Base-by-base conservation (phyloP, 176 grass and related monocot genomes). In the Bolboschoenus planiculmis region DNA sequence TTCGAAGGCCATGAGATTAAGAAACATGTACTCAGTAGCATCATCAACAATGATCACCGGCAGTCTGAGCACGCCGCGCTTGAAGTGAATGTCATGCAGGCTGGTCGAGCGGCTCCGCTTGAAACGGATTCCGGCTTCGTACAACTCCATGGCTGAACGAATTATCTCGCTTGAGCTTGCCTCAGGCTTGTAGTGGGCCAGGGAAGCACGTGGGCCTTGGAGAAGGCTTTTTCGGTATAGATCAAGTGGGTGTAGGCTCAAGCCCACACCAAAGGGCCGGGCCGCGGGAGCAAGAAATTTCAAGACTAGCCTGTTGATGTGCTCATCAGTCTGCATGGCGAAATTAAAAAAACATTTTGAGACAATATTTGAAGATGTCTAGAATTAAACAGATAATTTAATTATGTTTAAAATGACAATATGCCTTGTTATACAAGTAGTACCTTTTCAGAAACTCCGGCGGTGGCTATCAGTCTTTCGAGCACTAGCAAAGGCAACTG, bases 1-100 rank as follows among this genome's bases (percentile, higher is more conserved):
- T 88, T 97, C 91, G 77, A 97, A 97, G 35, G 94, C 94, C 94
- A 92, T 97, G 73, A 97, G 84, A 86, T 97, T 94, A 23, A 97
- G 89, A 84, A 94, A 87, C 88, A 92, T 87, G 88, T 86, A 97
- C 88, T 94, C 91, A 43, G 94, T 94, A 23, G 88, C 54, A 71
- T 97, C 94, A 84, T 97, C 94, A 2, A 94, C 94, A 3, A 89
- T n/a, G 30, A 93, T 83, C 4, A 78, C 35, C 5, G 91, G 91
- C 36, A 93, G 65, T 48, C 18, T 85, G 7, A 97, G 87, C 40
- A 87, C 87, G 23, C 89, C 91, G 53, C 55, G 70, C 14, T 81
- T 70, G 87, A 97, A 97, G 0, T 76, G 67, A 82, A 93, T 87
- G 83, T 97, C 87, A 15, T 77, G 91, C 31, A 93, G 89, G 84